phyloP scores from a whole-genome alignment of 768 basidiomycete species.

The Leccinellum albellum region DNA sequence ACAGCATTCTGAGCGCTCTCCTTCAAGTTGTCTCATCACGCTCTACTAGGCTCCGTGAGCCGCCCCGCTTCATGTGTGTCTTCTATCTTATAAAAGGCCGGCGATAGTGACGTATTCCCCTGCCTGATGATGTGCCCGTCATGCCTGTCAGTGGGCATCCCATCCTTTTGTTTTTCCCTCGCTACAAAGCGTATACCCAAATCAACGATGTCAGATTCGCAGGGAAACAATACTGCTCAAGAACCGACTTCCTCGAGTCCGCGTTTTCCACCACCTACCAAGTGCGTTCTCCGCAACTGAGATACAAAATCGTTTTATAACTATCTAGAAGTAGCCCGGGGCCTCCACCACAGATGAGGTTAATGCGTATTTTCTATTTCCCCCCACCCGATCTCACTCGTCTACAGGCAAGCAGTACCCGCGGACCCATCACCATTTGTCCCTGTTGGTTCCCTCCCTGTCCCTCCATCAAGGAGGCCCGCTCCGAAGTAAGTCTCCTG shows the following conservation, averaged over 20 bases:
- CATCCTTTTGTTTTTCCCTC: constrained; percentile 28
- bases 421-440: constrained; percentile 14
- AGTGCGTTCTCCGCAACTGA: constrained; percentile 13
- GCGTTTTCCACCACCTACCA: background rate
- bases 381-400: background rate
- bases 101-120: background rate
- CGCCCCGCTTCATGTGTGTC: constrained; percentile 14
- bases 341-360: constrained; percentile 13
- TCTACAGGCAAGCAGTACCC: constrained; percentile 14
- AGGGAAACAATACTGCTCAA: constrained; percentile 13
- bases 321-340: constrained; percentile 5
- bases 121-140: constrained; percentile 9
- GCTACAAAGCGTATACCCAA: constrained; percentile 31
- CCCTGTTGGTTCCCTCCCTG: too few species aligned
- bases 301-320: background rate
- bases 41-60: constrained; percentile 26
- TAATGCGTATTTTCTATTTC: background rate
- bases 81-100: constrained; percentile 23
- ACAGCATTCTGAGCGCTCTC: constrained; percentile 11
- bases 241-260: constrained; percentile 12
- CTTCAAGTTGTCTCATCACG: constrained; percentile 8
- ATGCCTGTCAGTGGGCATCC: constrained; percentile 35
- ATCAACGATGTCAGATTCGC: constrained; percentile 30
- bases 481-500: constrained; percentile 19
- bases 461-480: constrained; percentile 10